Evolutionary conservation across 2,329 filamentous ascomycete species (phyloP).

Genomic region (Dryadomyces quercus-mongolicae): DNA sequence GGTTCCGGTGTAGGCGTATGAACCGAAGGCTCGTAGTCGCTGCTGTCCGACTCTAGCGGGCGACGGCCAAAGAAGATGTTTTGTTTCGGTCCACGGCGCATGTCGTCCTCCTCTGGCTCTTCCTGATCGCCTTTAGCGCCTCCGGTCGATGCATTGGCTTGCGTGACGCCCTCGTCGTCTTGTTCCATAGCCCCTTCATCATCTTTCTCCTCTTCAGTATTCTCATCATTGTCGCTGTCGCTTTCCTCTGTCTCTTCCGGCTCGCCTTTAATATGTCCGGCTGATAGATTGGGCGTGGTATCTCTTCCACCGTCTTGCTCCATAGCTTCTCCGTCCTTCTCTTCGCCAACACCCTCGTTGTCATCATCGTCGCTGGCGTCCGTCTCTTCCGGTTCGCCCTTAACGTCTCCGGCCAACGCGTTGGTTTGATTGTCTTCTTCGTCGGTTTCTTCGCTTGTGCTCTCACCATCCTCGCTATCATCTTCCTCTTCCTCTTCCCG

Average conservation of each 20-base stretch:
- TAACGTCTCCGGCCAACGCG: too few relatives aligned
- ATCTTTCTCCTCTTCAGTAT: not conserved
- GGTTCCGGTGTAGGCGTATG: not conserved
- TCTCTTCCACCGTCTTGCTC: not conserved
- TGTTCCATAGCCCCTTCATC: not conserved
- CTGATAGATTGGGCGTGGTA: not conserved
- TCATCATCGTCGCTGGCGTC: not conserved
- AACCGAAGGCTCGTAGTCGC: constrained; percentile 7
- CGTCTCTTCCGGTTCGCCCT: not conserved
- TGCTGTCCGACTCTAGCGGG: constrained; percentile 6
- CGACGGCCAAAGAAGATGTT: not conserved
- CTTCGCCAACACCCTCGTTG: not conserved
- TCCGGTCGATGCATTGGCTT: not conserved
- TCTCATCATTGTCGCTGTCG: too few relatives aligned
- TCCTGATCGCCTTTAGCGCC: not conserved
- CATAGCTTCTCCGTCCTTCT: not conserved
- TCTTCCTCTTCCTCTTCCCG: too few relatives aligned
- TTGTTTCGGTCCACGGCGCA: not conserved
- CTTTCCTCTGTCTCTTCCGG: not conserved
- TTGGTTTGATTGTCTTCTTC: too few relatives aligned
- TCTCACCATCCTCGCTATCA: not conserved
- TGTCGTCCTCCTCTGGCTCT: not conserved
- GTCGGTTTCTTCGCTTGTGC: too few relatives aligned
- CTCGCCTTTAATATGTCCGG: not conserved
- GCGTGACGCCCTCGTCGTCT: not conserved